phyloP scores from a whole-genome alignment of 805 yeast genomes.

The Candida incommunis region DNA sequence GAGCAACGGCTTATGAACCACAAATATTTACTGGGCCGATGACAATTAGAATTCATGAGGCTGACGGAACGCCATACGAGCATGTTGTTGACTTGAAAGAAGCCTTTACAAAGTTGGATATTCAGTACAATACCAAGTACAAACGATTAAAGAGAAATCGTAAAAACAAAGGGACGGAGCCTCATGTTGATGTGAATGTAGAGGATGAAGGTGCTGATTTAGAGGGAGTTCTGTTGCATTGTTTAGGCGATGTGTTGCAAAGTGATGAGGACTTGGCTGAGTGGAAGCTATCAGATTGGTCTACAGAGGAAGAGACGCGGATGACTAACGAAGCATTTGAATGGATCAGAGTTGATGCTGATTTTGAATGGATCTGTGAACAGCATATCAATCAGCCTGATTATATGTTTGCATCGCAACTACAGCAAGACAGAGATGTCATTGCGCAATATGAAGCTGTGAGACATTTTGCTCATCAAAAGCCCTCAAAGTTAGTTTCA shows the following conservation, averaged over 20 bases:
- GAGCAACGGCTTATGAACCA: not conserved
- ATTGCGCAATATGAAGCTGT: constrained; percentile 89
- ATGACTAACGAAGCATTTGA: constrained; percentile 80
- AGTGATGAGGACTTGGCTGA: constrained; percentile 42
- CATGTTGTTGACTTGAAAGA: constrained; percentile 90
- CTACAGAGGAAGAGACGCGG: constrained; percentile 51
- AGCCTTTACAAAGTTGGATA: constrained; percentile 71
- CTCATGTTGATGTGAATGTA: constrained; percentile 12
- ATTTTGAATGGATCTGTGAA: constrained; percentile 89
- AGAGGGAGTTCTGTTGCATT: constrained; percentile 32
- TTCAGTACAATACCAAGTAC: constrained; percentile 89
- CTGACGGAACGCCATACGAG: constrained; percentile 97
- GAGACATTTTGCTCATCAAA: constrained; percentile 48
- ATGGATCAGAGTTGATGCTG: constrained; percentile 97
- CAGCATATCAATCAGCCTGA: constrained; percentile 78
- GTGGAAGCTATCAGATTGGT: constrained; percentile 68
- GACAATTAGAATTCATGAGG: constrained; percentile 94
- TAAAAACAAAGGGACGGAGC: constrained; percentile 22
- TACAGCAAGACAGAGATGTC: constrained; percentile 89
- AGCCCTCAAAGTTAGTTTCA: constrained; percentile 53
- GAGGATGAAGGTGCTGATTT: constrained; percentile 19
- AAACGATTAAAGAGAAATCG: constrained; percentile 60
- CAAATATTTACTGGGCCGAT: constrained; percentile 59
- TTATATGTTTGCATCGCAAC: constrained; percentile 86
- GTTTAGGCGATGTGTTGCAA: constrained; percentile 67